Percentiles rank a stretch among this genome's conserved stretches.
Conservation (phyloP, 305 asterid genomes). For the Withania somnifera region DNA sequence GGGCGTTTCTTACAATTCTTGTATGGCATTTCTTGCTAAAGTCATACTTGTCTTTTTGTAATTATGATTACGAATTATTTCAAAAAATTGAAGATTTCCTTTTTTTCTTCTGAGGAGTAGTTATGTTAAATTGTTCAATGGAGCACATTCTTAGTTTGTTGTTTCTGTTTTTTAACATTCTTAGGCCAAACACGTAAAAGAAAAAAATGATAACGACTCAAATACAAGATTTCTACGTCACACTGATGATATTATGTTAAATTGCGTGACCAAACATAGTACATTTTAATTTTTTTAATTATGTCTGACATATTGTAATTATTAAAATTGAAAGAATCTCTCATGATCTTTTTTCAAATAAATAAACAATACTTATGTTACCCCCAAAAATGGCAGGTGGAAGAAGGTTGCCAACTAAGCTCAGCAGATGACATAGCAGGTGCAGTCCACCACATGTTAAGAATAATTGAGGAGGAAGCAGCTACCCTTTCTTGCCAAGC, state of each 20-base stretch:
- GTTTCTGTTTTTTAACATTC: neutral
- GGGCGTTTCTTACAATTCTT: neutral
- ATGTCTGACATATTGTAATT: neutral
- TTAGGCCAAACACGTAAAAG: neutral
- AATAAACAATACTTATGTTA: too few species aligned
- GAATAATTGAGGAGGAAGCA: conserved; percentile 61
- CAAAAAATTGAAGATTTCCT: neutral
- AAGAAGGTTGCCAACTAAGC: conserved; percentile 69
- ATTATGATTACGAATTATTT: neutral
- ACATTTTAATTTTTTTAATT: neutral
- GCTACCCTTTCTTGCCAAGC: conserved; percentile 35
- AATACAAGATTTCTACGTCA: neutral
- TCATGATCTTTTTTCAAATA: too few species aligned
- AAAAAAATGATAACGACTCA: neutral
- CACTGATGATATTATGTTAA: neutral
- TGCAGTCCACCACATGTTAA: conserved; percentile 68
- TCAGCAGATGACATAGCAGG: conserved; percentile 71
- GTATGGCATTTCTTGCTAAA: conserved; percentile 7
- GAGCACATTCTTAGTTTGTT: neutral
- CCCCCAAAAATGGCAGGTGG: conserved; percentile 32
- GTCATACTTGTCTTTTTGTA: conserved; percentile 3
- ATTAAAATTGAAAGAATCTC: neutral
- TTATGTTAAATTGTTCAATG: neutral
- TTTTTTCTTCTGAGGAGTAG: neutral
- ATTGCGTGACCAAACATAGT: neutral